Conservation (phyloP, 2,329 filamentous ascomycete species). For the Lasiodiplodia hormozganensis region DNA sequence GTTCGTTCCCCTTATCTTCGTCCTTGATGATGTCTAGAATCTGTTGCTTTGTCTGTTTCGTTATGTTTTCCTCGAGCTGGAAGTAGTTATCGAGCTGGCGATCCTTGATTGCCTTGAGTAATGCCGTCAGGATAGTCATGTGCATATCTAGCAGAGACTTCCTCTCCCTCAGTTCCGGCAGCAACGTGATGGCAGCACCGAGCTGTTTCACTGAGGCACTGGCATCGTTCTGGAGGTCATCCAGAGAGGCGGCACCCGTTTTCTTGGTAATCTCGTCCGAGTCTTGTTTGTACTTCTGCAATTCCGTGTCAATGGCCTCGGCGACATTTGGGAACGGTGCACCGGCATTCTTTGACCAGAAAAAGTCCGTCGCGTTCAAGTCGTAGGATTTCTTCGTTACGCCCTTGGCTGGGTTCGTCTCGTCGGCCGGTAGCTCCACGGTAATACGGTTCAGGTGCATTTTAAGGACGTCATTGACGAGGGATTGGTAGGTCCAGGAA, state of each 20-base stretch:
- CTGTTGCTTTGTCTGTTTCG: conserved; percentile 88
- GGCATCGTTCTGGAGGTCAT: conserved; percentile 89
- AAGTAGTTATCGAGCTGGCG: conserved; percentile 96
- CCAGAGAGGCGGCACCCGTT: conserved; percentile 89
- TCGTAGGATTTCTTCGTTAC: conserved; percentile 90
- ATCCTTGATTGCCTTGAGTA: conserved; percentile 86
- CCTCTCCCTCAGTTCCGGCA: conserved; percentile 90
- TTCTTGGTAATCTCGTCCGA: conserved; percentile 93
- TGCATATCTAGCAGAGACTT: conserved; percentile 97
- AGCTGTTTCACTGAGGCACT: conserved; percentile 90
- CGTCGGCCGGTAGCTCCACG: conserved; percentile 82
- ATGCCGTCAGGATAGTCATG: conserved; percentile 93
- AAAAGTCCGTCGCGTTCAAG: conserved; percentile 88
- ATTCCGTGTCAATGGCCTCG: conserved; percentile 92
- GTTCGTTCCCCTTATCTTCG: conserved; percentile 78
- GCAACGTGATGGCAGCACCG: conserved; percentile 90
- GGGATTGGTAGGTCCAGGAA: conserved; percentile 87
- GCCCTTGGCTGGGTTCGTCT: conserved; percentile 75
- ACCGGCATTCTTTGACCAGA: conserved; percentile 92
- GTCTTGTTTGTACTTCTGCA: conserved; percentile 95
- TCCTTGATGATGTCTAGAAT: conserved; percentile 87
- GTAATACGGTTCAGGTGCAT: conserved; percentile 94
- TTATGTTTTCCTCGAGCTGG: conserved; percentile 90
- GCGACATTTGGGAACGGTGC: conserved; percentile 94
- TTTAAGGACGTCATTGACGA: conserved; percentile 78